Base-by-base conservation (phyloP, 1,284 basidiomycete genomes). In the Ganoderma leucocontextum region DNA sequence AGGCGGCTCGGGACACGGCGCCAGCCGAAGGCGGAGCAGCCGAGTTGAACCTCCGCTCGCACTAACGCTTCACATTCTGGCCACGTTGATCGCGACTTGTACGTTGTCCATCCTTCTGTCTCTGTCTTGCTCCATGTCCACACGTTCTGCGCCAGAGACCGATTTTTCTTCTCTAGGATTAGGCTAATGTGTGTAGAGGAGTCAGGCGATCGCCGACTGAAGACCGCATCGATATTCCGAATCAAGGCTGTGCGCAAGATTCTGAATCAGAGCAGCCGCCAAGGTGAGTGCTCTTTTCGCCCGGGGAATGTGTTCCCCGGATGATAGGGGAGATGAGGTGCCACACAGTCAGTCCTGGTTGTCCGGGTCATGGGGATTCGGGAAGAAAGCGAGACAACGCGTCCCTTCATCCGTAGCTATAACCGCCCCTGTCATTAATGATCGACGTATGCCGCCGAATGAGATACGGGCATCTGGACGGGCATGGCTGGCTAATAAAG, bases 231-330 rank as follows among this genome's bases (percentile, higher is more conserved):
- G 69, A 70, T 67, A 69, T 62, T 64, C 67, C 64, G 69, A 60
- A 53, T 44, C 64, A 49, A 62, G 67, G 70, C 70, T 67, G 70
- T 71, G 70, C 70, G 66, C 60, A 41, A 41, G 53, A 12, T 49
- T 49, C 22, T 36, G 53, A 12, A 25, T 49, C 22, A 25, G 47
- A 49, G 62, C 63, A 52, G 60, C 65, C 62, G 66, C 33, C 44
- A 65, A 70, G 71, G 68, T 72, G 68, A 68, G 71, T 71, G 67
- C 60, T 63, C 63, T 39, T 47, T 63, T 62, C 66, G 66, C 63
- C 64, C 66, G 66, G 71, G 68, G 58, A 39, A 60, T 38, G 19
- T 25, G 29, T 55, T 38, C 58, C 19, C 68, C 71, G 70, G 66
- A 62, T 60, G 71, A 72, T 68, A 63, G 64, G 25, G 52, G 68